Evolutionary conservation across 345 rosid species (phyloP).

Genomic region (Pistacia vera): DNA sequence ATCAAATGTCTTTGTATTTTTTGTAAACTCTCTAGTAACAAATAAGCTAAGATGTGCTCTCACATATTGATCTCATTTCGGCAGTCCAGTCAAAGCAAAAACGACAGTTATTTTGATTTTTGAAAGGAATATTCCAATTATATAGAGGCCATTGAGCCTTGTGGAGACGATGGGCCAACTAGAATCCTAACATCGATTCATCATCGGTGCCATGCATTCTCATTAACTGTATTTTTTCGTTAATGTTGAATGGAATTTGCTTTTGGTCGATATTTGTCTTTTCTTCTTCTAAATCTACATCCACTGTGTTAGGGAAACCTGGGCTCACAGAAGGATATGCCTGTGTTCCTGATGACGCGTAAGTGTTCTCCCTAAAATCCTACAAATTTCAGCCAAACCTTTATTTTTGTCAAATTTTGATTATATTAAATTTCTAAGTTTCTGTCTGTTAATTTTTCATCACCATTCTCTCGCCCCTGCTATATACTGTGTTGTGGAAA

Average conservation of each 20-base stretch:
- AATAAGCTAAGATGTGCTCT: background rate
- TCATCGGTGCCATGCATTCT: conserved; percentile 54
- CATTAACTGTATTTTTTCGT: background rate
- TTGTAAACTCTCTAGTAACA: no score
- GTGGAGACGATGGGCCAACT: conserved; percentile 87
- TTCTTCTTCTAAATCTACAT: background rate
- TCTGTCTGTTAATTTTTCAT: background rate
- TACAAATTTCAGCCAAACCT: background rate
- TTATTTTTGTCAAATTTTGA: background rate
- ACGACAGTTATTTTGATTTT: conserved; percentile 7
- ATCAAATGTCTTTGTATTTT: background rate
- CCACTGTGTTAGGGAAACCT: conserved; percentile 58
- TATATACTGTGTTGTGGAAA: background rate
- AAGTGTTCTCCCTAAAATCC: conserved; percentile 24
- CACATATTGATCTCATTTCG: background rate
- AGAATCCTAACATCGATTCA: conserved; percentile 63
- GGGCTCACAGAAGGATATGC: conserved; percentile 95
- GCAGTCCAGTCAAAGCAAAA: background rate
- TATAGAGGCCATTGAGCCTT: conserved; percentile 64
- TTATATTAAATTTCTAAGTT: background rate
- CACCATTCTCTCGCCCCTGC: background rate
- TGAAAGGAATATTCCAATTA: conserved; percentile 72
- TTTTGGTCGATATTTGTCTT: background rate
- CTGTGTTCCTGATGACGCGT: conserved; percentile 87
- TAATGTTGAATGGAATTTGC: background rate